These are phyloP conservation scores for Torulaspora maleeae DNA, from an alignment of 805 yeast species.

Conservation along the genomic window DNA sequence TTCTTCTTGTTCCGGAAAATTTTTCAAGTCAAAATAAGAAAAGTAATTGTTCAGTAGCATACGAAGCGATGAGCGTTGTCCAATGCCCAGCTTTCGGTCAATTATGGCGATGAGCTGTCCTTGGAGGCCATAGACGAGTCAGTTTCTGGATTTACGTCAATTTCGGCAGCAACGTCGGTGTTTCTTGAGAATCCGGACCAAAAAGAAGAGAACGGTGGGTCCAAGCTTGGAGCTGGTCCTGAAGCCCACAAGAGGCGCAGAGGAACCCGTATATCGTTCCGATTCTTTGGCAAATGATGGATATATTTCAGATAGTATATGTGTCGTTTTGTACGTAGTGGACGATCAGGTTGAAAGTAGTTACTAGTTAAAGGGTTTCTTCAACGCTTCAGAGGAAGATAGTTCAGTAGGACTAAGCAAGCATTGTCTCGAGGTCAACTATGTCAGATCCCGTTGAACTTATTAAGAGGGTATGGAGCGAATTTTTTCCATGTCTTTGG, in stretches of 20 bases:
- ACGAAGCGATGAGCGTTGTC: neutral
- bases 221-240: no score
- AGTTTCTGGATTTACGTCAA: no score
- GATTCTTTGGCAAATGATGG: neutral
- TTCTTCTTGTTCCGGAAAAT: neutral
- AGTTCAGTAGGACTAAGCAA: neutral
- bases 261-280: neutral
- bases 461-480: conserved; percentile 37
- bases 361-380: conserved; percentile 1
- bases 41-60: neutral
- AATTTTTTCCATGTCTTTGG: neutral
- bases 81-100: no score
- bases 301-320: neutral
- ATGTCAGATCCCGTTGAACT: conserved; percentile 46
- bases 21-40: neutral
- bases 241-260: no score
- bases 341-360: no score
- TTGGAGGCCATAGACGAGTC: no score
- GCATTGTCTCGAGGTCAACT: neutral
- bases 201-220: no score
- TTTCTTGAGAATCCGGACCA: no score
- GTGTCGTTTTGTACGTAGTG: conserved; percentile 3
- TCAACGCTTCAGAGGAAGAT: neutral
- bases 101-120: no score
- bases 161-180: no score